phyloP scores from a whole-genome alignment of 1,284 basidiomycete species.

The Ceratobasidium sp. region DNA sequence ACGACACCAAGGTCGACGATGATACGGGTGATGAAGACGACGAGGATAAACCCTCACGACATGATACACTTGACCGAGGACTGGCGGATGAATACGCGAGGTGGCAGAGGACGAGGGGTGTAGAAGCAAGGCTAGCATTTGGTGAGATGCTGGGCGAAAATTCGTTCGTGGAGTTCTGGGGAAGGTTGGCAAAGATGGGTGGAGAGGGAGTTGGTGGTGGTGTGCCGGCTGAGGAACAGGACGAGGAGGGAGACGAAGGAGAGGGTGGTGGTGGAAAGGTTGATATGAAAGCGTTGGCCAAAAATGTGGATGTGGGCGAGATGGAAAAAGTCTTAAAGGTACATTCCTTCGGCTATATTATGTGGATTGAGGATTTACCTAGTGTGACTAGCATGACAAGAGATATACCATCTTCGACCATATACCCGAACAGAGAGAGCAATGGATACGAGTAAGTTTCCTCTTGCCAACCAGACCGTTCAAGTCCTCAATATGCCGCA shows the following conservation, averaged over 20 bases:
- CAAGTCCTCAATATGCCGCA: background rate
- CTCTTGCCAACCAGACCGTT: background rate
- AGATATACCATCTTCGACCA: slow-evolving; percentile 90
- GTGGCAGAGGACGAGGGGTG: slow-evolving; percentile 81
- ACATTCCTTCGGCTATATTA: slow-evolving; percentile 49
- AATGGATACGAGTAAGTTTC: slow-evolving; percentile 84
- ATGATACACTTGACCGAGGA: slow-evolving; percentile 48
- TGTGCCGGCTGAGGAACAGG: slow-evolving; percentile 64
- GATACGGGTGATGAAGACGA: slow-evolving; percentile 49
- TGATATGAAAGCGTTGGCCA: slow-evolving; percentile 87
- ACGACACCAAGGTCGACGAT: slow-evolving; percentile 50
- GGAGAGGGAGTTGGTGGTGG: slow-evolving; percentile 74
- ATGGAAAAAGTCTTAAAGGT: slow-evolving; percentile 83
- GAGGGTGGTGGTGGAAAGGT: slow-evolving; percentile 83
- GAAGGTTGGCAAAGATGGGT: slow-evolving; percentile 86
- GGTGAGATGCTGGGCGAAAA: slow-evolving; percentile 90
- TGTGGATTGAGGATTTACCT: slow-evolving; percentile 44
- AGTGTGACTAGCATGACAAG: slow-evolving; percentile 79
- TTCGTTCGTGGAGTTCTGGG: slow-evolving; percentile 97
- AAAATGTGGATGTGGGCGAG: slow-evolving; percentile 81
- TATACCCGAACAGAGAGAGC: slow-evolving; percentile 83
- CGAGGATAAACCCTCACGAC: slow-evolving; percentile 48
- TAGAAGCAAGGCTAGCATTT: slow-evolving; percentile 76
- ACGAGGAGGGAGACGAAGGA: slow-evolving; percentile 67
- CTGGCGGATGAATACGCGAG: slow-evolving; percentile 72